These are phyloP conservation scores for Talaromyces proteolyticus DNA, from an alignment of 495 filamentous ascomycete species.

Conservation along the genomic window DNA sequence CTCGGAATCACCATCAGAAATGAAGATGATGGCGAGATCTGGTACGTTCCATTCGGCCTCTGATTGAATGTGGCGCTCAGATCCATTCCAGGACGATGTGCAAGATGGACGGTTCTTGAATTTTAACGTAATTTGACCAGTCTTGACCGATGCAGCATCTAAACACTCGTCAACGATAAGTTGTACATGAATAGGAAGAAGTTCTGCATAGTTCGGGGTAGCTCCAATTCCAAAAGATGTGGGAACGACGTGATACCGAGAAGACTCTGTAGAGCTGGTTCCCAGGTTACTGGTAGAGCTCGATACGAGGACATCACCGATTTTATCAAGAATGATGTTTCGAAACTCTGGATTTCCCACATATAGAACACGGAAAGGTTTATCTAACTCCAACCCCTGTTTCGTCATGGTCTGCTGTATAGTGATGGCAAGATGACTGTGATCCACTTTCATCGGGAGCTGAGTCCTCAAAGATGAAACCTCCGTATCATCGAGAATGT, in stretches of 20 bases:
- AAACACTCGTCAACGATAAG: conserved; percentile 70
- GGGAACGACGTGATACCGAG: conserved; percentile 69
- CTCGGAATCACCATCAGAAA: conserved; percentile 49
- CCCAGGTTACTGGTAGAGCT: conserved; percentile 34
- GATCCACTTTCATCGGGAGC: conserved; percentile 20
- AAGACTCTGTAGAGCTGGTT: conserved; percentile 45
- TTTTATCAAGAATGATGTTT: conserved; percentile 68
- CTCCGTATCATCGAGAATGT: conserved; percentile 48
- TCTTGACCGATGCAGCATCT: conserved; percentile 39
- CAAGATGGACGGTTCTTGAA: conserved; percentile 50
- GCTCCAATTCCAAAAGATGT: conserved; percentile 58
- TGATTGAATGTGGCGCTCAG: conserved; percentile 39
- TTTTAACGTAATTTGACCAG: conserved; percentile 45
- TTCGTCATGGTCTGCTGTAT: conserved; percentile 70
- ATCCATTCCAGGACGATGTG: conserved; percentile 41
- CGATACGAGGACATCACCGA: conserved; percentile 58
- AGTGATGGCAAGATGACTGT: conserved; percentile 42
- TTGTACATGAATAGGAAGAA: conserved; percentile 70
- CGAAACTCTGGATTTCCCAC: conserved; percentile 57
- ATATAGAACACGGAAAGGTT: conserved; percentile 66
- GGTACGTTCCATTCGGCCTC: conserved; percentile 56
- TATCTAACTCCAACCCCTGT: conserved; percentile 52
- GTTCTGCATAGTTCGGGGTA: conserved; percentile 56
- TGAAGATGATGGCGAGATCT: conserved; percentile 65
- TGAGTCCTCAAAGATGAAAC: conserved; percentile 39